phyloP scores from a whole-genome alignment of 2,329 filamentous ascomycete species.

The Ilyonectria mors-panacis region DNA sequence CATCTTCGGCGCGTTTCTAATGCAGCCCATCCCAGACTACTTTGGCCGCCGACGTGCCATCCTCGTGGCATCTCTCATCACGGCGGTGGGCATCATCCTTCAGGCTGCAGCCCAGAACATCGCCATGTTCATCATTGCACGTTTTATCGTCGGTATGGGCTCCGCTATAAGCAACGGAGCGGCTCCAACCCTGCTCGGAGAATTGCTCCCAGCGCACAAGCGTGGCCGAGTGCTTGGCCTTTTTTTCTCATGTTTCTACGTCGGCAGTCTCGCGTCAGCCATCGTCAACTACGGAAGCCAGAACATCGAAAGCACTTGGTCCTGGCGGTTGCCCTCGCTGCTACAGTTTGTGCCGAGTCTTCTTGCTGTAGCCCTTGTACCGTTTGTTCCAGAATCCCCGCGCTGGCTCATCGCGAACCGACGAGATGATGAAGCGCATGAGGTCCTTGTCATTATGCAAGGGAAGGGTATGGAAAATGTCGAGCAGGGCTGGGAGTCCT shows the following conservation, averaged over 20 bases:
- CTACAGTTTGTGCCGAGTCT: conserved; percentile 50
- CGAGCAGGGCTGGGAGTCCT: conserved; percentile 19
- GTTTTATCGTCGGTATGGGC: conserved; percentile 65
- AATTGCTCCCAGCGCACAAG: conserved; percentile 58
- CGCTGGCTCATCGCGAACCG: conserved; percentile 54
- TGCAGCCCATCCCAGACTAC: conserved; percentile 55
- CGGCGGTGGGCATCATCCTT: conserved; percentile 61
- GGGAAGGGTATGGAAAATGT: conserved; percentile 52
- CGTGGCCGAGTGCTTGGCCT: conserved; percentile 38
- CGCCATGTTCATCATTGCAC: conserved; percentile 63
- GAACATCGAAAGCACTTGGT: conserved; percentile 50
- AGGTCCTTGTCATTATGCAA: conserved; percentile 58
- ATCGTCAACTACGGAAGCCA: conserved; percentile 43
- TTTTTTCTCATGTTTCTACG: conserved; percentile 48
- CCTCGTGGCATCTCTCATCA: conserved; percentile 53
- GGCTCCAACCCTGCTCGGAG: conserved; percentile 63
- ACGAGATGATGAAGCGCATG: conserved; percentile 48
- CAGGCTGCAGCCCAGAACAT: conserved; percentile 65
- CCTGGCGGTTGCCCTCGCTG: conserved; percentile 52
- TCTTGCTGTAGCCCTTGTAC: conserved; percentile 16
- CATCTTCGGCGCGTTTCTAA: conserved; percentile 60
- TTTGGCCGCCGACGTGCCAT: conserved; percentile 47
- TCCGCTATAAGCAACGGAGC: conserved; percentile 59
- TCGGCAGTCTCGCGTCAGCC: conserved; percentile 49
- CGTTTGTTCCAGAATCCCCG: conserved; percentile 47